Conservation (phyloP, 352 stramenopile species). For the Globisporangium abappressorium region DNA sequence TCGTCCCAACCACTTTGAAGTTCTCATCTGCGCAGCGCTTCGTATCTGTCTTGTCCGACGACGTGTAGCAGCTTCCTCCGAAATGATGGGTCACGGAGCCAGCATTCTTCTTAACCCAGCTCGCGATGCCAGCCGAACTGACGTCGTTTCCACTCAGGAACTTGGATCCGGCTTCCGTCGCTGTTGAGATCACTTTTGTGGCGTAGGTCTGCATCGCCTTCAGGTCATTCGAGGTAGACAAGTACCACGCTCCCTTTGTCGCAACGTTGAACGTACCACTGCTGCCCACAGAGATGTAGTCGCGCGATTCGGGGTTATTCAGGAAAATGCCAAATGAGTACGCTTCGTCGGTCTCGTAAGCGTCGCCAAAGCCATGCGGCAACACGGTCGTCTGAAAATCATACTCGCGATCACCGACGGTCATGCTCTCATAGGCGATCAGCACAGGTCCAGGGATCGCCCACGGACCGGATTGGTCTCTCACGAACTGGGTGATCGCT, state of each 20-base stretch:
- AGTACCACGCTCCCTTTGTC: constrained; percentile 26
- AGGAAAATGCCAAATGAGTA: constrained; percentile 26
- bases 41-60: constrained; percentile 19
- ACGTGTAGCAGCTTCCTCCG: constrained; percentile 33
- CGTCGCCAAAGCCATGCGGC: constrained; percentile 25
- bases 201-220: constrained; percentile 54
- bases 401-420: constrained; percentile 22
- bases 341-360: constrained; percentile 17
- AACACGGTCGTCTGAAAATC: constrained; percentile 30
- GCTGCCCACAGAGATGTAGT: constrained; percentile 17
- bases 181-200: constrained; percentile 22
- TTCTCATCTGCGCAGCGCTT: constrained; percentile 27
- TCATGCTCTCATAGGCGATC: constrained; percentile 27
- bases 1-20: constrained; percentile 26
- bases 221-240: constrained; percentile 43
- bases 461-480: constrained; percentile 23
- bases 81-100: constrained; percentile 27
- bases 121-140: constrained; percentile 4
- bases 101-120: constrained; percentile 13
- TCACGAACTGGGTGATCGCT: constrained; percentile 24
- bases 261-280: constrained; percentile 8
- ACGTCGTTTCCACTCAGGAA: constrained; percentile 7
- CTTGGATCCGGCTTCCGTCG: constrained; percentile 3
- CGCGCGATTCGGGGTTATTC: constrained; percentile 26
- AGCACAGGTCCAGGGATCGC: constrained; percentile 25